These are phyloP conservation scores for Gyrodon lividus DNA, from an alignment of 768 basidiomycete species.

Conservation along the genomic window DNA sequence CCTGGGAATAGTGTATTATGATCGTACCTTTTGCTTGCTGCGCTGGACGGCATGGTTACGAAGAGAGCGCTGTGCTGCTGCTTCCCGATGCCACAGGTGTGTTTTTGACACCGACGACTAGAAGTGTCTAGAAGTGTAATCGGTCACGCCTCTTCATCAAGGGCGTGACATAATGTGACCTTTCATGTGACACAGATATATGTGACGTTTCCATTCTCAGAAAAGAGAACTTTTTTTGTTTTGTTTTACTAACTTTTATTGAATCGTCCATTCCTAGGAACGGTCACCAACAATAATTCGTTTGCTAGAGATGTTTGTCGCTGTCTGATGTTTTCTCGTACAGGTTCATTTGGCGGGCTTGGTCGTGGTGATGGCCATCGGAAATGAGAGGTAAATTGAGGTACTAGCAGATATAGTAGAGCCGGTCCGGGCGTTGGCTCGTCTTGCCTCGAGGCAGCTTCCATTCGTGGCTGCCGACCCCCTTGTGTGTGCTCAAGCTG, in stretches of 20 bases:
- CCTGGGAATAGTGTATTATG: fast-evolving
- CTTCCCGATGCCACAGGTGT: background rate
- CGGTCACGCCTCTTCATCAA: background rate
- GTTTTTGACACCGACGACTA: background rate
- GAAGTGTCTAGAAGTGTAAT: background rate
- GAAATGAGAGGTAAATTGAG: constrained; percentile 6
- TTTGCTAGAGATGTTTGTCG: background rate
- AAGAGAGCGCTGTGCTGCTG: background rate
- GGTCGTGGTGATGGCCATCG: constrained; percentile 10
- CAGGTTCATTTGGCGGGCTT: background rate
- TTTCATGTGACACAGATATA: background rate
- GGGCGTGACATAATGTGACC: background rate
- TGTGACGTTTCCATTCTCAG: background rate
- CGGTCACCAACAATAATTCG: background rate
- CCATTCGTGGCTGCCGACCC: constrained; percentile 59
- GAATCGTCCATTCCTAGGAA: background rate
- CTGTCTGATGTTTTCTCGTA: background rate
- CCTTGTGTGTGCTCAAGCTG: constrained; percentile 47
- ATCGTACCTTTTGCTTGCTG: constrained; percentile 17
- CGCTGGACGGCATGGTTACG: constrained; percentile 13
- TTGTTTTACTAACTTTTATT: no score
- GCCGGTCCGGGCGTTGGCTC: constrained; percentile 10
- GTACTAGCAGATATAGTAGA: constrained; percentile 2
- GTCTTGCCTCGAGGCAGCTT: constrained; percentile 43
- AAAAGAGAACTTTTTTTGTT: background rate